phyloP scores from a whole-genome alignment of 2,329 filamentous ascomycete genomes.

The Aspergillus neoniger region DNA sequence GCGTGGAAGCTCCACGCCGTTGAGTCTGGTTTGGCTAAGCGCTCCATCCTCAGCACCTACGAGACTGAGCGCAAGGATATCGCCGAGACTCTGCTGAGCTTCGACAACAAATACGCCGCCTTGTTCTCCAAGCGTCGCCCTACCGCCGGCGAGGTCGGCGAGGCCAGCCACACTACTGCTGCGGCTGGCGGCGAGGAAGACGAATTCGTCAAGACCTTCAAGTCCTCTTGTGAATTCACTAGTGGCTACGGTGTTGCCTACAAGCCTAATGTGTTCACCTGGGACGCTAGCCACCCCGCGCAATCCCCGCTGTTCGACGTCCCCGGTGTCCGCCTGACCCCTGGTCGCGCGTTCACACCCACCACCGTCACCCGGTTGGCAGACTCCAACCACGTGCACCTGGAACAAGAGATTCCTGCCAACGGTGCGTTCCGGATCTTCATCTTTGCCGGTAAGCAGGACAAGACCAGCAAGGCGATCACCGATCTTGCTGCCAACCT shows the following conservation, averaged over 20 bases:
- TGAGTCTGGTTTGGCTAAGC: constrained; percentile 75
- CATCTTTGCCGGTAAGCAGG: constrained; percentile 74
- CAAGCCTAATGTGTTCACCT: constrained; percentile 79
- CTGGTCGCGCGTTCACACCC: constrained; percentile 75
- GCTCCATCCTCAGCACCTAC: constrained; percentile 77
- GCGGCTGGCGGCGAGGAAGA: constrained; percentile 51
- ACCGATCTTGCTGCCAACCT: constrained; percentile 69
- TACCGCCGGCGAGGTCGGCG: constrained; percentile 70
- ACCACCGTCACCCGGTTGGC: constrained; percentile 82
- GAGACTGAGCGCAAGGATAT: constrained; percentile 82
- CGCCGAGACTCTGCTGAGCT: constrained; percentile 79
- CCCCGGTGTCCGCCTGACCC: constrained; percentile 64
- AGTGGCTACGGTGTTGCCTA: constrained; percentile 90
- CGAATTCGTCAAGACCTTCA: constrained; percentile 86
- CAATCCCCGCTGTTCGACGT: constrained; percentile 70
- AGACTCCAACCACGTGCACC: constrained; percentile 84
- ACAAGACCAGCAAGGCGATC: constrained; percentile 63
- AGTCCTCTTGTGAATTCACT: constrained; percentile 87
- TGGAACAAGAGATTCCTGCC: constrained; percentile 85
- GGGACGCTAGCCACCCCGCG: constrained; percentile 71
- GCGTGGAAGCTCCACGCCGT: constrained; percentile 97
- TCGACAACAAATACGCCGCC: constrained; percentile 86
- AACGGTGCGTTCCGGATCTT: constrained; percentile 88
- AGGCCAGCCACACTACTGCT: constrained; percentile 54
- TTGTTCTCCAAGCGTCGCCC: constrained; percentile 81